phyloP scores from a whole-genome alignment of 768 basidiomycete species.

The Antrodiella citrinella region DNA sequence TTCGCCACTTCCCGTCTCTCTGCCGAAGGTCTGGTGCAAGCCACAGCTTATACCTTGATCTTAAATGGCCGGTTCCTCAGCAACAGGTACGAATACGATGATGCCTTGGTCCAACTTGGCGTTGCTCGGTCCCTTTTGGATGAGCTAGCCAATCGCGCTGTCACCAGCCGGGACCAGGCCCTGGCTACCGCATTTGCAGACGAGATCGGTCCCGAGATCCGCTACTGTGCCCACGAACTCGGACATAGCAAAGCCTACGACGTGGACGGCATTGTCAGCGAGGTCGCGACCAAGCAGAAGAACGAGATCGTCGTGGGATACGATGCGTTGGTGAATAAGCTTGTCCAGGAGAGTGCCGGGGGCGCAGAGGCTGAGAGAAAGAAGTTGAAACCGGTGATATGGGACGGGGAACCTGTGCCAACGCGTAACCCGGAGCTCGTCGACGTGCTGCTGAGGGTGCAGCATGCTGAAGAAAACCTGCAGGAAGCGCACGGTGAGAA shows the following conservation, averaged over 20 bases:
- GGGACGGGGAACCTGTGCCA: conserved; percentile 81
- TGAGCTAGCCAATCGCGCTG: conserved; percentile 51
- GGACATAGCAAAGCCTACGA: conserved; percentile 76
- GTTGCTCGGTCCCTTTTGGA: conserved; percentile 72
- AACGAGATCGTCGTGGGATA: conserved; percentile 58
- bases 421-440: conserved; percentile 89
- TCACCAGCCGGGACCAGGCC: conserved; percentile 80
- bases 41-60: conserved; percentile 69
- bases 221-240: conserved; percentile 87
- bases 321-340: conserved; percentile 42
- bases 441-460: conserved; percentile 75
- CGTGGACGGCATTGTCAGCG: conserved; percentile 63
- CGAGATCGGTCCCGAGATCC: conserved; percentile 83
- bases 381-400: conserved; percentile 52
- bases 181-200: conserved; percentile 79
- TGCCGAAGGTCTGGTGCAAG: conserved; percentile 56
- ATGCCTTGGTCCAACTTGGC: conserved; percentile 66
- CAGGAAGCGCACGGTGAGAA: conserved; percentile 25
- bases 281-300: conserved; percentile 48
- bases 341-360: conserved; percentile 36
- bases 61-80: conserved; percentile 80
- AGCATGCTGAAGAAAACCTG: conserved; percentile 64
- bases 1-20: conserved; percentile 44
- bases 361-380: conserved; percentile 35
- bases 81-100: conserved; percentile 67